Conservation (phyloP, 208 protist species). For the Leishmania major region DNA sequence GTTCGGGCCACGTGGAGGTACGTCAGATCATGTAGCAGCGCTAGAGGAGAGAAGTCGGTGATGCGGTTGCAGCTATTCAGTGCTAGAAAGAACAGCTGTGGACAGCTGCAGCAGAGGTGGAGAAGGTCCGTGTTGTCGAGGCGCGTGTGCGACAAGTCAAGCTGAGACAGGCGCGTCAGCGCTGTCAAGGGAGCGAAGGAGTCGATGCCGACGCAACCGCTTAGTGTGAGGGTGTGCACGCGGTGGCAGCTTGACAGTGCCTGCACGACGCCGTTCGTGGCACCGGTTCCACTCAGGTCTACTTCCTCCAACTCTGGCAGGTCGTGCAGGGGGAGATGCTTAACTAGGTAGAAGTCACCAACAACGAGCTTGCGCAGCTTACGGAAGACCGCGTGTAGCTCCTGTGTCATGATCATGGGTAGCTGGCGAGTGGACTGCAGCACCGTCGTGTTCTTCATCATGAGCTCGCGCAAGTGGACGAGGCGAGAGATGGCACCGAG, state of each 20-base stretch:
- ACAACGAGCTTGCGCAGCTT: constrained; percentile 33
- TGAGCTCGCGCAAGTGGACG: constrained; percentile 31
- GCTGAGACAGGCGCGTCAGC: constrained; percentile 5
- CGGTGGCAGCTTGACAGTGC: constrained; percentile 22
- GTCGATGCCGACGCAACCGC: constrained; percentile 16
- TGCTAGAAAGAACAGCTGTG: constrained; percentile 9
- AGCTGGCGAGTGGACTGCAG: constrained; percentile 12
- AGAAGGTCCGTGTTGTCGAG: constrained; percentile 14
- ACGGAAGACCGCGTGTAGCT: constrained; percentile 27
- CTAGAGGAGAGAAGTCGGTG: constrained; percentile 22
- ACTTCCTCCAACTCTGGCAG: constrained; percentile 26
- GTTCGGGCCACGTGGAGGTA: constrained; percentile 25
- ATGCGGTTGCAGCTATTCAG: constrained; percentile 22
- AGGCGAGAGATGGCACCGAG: constrained; percentile 23
- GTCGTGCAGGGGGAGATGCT: constrained; percentile 24
- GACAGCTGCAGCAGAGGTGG: constrained; percentile 19
- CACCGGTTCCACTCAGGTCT: constrained; percentile 23
- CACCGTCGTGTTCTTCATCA: constrained; percentile 33
- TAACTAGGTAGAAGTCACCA: constrained; percentile 33
- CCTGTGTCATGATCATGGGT: constrained; percentile 19
- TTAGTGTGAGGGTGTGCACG: constrained; percentile 20
- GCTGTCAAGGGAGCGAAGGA: constrained; percentile 9
- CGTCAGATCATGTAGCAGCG: constrained; percentile 9
- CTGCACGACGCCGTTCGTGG: constrained; percentile 15
- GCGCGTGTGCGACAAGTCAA: constrained; percentile 20